Conservation (phyloP, 345 rosid genomes). For the Arabis alpina region DNA sequence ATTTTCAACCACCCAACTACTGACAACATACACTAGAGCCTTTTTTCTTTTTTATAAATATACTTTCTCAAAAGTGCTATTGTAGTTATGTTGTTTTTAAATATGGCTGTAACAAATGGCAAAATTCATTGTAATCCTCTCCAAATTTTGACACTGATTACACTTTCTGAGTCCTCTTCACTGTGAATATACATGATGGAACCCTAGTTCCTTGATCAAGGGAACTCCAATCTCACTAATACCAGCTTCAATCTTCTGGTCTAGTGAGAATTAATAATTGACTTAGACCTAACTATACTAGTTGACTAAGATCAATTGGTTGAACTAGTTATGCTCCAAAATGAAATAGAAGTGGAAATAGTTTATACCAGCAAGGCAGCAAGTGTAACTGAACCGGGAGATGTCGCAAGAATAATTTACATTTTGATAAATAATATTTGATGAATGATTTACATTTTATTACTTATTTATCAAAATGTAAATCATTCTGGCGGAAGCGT, state of each 20-base stretch:
- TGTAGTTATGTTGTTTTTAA: too few relatives aligned
- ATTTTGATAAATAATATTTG: too few relatives aligned
- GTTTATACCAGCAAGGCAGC: constrained; percentile 54
- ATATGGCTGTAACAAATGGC: too few relatives aligned
- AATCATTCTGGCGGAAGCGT: too few relatives aligned
- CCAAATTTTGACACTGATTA: constrained; percentile 46
- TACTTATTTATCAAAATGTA: too few relatives aligned
- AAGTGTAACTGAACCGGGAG: constrained; percentile 64
- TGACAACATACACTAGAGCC: too few relatives aligned
- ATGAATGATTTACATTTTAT: too few relatives aligned
- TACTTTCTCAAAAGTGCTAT: too few relatives aligned
- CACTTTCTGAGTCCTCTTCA: constrained; percentile 24
- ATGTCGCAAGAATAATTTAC: constrained; percentile 53
- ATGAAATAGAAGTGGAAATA: too few relatives aligned
- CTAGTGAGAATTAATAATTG: constrained; percentile 25
- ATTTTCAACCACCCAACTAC: too few relatives aligned
- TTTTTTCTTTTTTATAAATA: too few relatives aligned
- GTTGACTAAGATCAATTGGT: neutral
- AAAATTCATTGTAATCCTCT: too few relatives aligned
- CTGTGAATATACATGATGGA: constrained; percentile 71
- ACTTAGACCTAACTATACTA: neutral
- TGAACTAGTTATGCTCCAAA: neutral
- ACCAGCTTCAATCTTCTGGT: constrained; percentile 82
- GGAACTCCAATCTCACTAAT: constrained; percentile 83
- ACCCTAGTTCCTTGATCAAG: constrained; percentile 76